Evolutionary conservation across 805 yeast genomes (phyloP), one percentile per base, ranked within the genome.

Genomic region (Cyberlindnera amylophila): DNA sequence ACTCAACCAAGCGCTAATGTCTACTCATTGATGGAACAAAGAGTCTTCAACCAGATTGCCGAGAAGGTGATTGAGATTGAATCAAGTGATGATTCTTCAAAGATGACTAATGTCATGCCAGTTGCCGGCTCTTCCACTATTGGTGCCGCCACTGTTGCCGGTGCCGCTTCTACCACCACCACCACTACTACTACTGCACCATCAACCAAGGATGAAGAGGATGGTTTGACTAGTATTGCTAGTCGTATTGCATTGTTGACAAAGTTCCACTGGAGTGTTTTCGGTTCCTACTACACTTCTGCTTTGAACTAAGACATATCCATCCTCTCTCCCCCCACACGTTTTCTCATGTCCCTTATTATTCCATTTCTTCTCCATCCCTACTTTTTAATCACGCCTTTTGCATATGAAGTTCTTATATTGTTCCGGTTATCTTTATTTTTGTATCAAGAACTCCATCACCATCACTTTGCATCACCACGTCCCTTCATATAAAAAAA

Each of bases 211-310:
- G 39, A 55, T 41, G 50, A 54, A 50, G 58, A 66, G 42, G 74
- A 82, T 51, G 73, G 71, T 36, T 71, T 74, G 50, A 71, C 81
- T 39, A 75, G 80, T 32, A 74, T 73, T 39, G 75, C 86, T 52
- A 66, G 84, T 39, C 73, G 80, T 45, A 79, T 85, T 13, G 71
- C 55, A 2, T 47, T 57, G 8, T 33, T 87, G 44, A 77, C 78
- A 37, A 81, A 79, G 45, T 82, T 87, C 65, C 95, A 87, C 62
- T 82, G 89, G 86, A 80, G 77, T 43, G 96, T 87, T 11, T 86
- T 87, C 63, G 89, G 86, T 26, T 72, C 72, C 33, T 80, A 81
- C 64, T 87, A 87, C 39, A 29, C 44, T 9, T 21, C 24, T 12
- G 38, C 45, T 32, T 28, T 44, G 33, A 30, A 34, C 41, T 44